Evolutionary conservation across 768 basidiomycete genomes (phyloP).

Genomic region (Amanita muscaria): DNA sequence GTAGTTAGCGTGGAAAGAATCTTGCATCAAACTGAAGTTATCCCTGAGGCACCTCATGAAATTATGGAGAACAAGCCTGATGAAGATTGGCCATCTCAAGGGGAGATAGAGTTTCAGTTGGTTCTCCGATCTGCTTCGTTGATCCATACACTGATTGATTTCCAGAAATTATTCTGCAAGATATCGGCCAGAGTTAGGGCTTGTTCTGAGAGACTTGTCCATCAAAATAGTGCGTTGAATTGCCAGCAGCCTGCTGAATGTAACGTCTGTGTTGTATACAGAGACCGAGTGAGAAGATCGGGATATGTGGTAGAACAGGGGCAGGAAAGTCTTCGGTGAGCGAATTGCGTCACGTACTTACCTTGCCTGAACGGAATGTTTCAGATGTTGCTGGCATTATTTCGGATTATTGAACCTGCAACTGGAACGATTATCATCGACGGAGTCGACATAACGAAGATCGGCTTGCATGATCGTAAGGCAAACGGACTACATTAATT

Average conservation of each 20-base stretch:
- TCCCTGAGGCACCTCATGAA: conserved; percentile 68
- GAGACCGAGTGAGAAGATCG: conserved; percentile 78
- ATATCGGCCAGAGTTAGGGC: conserved; percentile 74
- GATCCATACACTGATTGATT: conserved; percentile 1
- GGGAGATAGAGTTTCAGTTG: conserved; percentile 66
- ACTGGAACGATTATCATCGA: conserved; percentile 66
- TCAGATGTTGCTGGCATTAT: conserved; percentile 59
- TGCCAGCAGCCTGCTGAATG: background rate
- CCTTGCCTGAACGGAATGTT: conserved; percentile 1
- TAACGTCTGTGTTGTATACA: conserved; percentile 18
- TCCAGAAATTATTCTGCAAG: conserved; percentile 60
- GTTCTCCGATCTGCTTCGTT: background rate
- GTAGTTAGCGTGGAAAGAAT: conserved; percentile 88
- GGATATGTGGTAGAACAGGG: conserved; percentile 83
- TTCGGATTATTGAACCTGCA: conserved; percentile 68
- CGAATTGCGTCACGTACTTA: background rate
- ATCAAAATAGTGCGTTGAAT: conserved; percentile 48
- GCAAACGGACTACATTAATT: conserved; percentile 5
- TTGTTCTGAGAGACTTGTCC: conserved; percentile 69
- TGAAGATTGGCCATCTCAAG: conserved; percentile 62
- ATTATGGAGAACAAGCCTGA: conserved; percentile 48
- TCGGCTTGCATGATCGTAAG: conserved; percentile 68
- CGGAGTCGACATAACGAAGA: conserved; percentile 63
- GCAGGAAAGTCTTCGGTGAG: conserved; percentile 69
- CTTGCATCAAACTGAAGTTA: conserved; percentile 67